phyloP scores from a whole-genome alignment of 2,329 filamentous ascomycete species.

The Lasiodiplodia citricola region DNA sequence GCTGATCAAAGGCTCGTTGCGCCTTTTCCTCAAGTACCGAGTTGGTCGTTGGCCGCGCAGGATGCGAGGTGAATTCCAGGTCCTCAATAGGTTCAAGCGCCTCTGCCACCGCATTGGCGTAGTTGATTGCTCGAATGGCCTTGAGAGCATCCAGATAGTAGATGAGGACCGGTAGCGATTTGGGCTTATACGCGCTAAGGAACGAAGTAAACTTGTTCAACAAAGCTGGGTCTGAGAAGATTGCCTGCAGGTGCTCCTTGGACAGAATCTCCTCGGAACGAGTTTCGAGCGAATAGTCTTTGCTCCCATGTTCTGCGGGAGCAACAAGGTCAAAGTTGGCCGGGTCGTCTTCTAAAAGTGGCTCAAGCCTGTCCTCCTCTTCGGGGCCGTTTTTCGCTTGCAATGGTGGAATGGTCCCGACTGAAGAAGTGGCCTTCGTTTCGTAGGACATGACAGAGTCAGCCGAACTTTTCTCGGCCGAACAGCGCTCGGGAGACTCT shows the following conservation, averaged over 20 bases:
- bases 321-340: conserved; percentile 60
- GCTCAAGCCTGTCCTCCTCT: conserved; percentile 51
- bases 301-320: conserved; percentile 39
- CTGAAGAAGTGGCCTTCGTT: conserved; percentile 41
- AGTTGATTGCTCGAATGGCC: conserved; percentile 71
- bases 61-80: conserved; percentile 60
- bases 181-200: conserved; percentile 62
- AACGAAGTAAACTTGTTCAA: conserved; percentile 72
- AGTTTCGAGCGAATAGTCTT: conserved; percentile 64
- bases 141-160: conserved; percentile 77
- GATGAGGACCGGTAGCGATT: conserved; percentile 68
- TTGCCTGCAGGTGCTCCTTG: conserved; percentile 65
- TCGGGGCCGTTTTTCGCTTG: conserved; percentile 50
- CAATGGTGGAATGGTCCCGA: conserved; percentile 45
- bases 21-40: conserved; percentile 66
- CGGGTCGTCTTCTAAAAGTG: conserved; percentile 59
- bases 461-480: conserved; percentile 36
- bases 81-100: conserved; percentile 63
- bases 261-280: conserved; percentile 71
- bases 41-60: conserved; percentile 62
- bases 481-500: conserved; percentile 27
- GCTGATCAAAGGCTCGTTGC: conserved; percentile 65
- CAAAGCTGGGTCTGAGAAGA: conserved; percentile 68
- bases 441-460: conserved; percentile 45
- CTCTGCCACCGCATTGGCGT: conserved; percentile 71